Percentiles rank a stretch among this genome's conserved stretches.
These are phyloP conservation scores for Colletotrichum limetticola DNA, from an alignment of 2,329 filamentous ascomycete species.

Conservation along the genomic window DNA sequence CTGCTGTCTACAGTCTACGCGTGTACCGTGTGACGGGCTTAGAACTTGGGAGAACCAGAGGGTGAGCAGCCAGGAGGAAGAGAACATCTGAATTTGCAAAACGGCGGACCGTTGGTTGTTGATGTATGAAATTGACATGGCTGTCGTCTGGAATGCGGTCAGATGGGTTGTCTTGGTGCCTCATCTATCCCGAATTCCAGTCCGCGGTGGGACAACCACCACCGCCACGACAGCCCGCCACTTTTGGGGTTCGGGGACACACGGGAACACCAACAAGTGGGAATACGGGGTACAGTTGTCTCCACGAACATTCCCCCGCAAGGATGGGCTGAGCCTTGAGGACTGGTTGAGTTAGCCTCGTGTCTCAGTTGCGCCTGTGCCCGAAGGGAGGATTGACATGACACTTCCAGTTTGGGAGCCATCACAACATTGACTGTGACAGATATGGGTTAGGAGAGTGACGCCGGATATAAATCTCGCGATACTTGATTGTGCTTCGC, in stretches of 20 bases:
- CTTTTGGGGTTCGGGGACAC: not conserved
- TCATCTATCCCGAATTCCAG: slow-evolving; percentile 27
- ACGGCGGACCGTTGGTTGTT: not conserved
- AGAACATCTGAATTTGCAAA: not conserved
- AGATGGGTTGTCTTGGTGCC: slow-evolving; percentile 4
- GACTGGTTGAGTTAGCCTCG: not conserved
- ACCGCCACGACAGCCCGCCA: not conserved
- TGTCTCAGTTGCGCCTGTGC: not conserved
- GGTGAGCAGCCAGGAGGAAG: not conserved
- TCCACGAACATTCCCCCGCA: not conserved
- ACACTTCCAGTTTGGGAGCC: not conserved
- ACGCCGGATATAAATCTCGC: not conserved
- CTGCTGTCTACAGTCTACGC: too few relatives aligned
- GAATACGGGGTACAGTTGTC: not conserved
- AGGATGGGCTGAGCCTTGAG: not conserved
- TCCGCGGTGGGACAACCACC: not conserved
- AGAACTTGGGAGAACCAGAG: not conserved
- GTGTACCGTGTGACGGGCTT: too few relatives aligned
- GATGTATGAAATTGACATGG: not conserved
- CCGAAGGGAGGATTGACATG: not conserved
- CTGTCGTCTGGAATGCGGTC: slow-evolving; percentile 8
- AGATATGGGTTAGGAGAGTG: not conserved
- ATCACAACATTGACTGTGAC: not conserved
- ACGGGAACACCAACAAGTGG: not conserved
- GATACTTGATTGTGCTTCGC: too few relatives aligned